Conservation (phyloP, 495 filamentous ascomycete genomes). For the Penicillium longicatenatum region DNA sequence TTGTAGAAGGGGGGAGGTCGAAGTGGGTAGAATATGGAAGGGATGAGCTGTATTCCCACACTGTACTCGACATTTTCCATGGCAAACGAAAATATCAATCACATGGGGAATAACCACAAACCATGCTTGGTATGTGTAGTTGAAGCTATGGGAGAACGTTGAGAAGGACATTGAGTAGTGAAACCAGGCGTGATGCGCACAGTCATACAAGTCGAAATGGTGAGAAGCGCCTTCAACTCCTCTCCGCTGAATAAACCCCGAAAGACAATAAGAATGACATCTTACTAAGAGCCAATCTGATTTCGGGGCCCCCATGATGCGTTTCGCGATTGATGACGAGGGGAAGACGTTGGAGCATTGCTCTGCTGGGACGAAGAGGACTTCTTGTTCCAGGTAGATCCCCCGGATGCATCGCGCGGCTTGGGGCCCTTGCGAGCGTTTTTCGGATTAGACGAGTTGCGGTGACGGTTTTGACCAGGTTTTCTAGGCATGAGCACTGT, state of each 20-base stretch:
- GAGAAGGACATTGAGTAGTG: neutral
- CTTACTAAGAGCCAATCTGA: slow-evolving; percentile 26
- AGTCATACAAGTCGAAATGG: neutral
- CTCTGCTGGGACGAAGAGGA: slow-evolving; percentile 27
- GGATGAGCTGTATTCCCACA: neutral
- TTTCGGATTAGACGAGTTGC: slow-evolving; percentile 33
- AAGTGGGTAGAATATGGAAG: slow-evolving; percentile 2
- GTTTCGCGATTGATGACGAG: slow-evolving; percentile 34
- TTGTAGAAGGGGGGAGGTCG: slow-evolving; percentile 6
- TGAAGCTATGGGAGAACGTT: neutral
- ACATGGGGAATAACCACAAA: neutral
- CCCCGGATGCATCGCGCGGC: neutral
- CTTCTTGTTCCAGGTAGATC: slow-evolving; percentile 32
- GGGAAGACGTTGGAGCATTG: slow-evolving; percentile 27
- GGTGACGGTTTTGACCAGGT: slow-evolving; percentile 24
- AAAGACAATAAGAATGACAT: slow-evolving; percentile 3
- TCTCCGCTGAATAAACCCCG: neutral
- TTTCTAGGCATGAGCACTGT: slow-evolving; percentile 37
- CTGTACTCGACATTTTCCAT: neutral
- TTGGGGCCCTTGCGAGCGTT: slow-evolving; percentile 1
- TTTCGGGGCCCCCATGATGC: slow-evolving; percentile 37
- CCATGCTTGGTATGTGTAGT: neutral
- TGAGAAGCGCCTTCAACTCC: slow-evolving; percentile 1
- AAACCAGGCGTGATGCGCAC: neutral
- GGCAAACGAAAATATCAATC: neutral